Evolutionary conservation across 352 stramenopile genomes (phyloP).

Genomic region (Phytophthora melonis): DNA sequence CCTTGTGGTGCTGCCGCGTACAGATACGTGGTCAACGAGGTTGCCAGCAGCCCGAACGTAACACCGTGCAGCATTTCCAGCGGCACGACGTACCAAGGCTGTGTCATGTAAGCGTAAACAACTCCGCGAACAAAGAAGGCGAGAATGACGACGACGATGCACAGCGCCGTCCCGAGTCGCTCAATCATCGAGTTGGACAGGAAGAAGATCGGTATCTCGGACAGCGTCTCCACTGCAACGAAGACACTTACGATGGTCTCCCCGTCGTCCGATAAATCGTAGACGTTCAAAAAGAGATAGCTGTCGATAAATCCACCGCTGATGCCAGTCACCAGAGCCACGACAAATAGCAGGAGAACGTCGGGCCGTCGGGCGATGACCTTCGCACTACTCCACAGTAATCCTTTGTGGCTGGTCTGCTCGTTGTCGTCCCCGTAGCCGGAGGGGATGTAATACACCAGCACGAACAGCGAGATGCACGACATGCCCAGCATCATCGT

Average conservation of each 20-base stretch:
- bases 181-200: slow-evolving; percentile 59
- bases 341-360: slow-evolving; percentile 54
- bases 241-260: slow-evolving; percentile 62
- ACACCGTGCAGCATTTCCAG: slow-evolving; percentile 68
- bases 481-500: slow-evolving; percentile 50
- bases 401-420: slow-evolving; percentile 14
- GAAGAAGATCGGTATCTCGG: slow-evolving; percentile 70
- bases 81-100: slow-evolving; percentile 63
- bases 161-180: slow-evolving; percentile 47
- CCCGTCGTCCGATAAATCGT: slow-evolving; percentile 56
- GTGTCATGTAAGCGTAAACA: slow-evolving; percentile 62
- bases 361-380: slow-evolving; percentile 30
- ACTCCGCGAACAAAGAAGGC: slow-evolving; percentile 59
- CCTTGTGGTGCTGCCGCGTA: slow-evolving; percentile 49
- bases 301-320: slow-evolving; percentile 65
- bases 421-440: slow-evolving; percentile 13
- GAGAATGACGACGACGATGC: slow-evolving; percentile 52
- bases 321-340: slow-evolving; percentile 56
- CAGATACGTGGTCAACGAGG: slow-evolving; percentile 60
- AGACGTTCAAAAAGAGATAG: slow-evolving; percentile 68
- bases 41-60: slow-evolving; percentile 57
- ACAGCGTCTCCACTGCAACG: slow-evolving; percentile 61
- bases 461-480: slow-evolving; percentile 45
- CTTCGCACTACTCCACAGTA: slow-evolving; percentile 43
- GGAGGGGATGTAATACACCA: slow-evolving; percentile 52